These are phyloP conservation scores for Mortierella sp. DNA, from an alignment of 371 early-diverging fungal genomes.

Conservation along the genomic window DNA sequence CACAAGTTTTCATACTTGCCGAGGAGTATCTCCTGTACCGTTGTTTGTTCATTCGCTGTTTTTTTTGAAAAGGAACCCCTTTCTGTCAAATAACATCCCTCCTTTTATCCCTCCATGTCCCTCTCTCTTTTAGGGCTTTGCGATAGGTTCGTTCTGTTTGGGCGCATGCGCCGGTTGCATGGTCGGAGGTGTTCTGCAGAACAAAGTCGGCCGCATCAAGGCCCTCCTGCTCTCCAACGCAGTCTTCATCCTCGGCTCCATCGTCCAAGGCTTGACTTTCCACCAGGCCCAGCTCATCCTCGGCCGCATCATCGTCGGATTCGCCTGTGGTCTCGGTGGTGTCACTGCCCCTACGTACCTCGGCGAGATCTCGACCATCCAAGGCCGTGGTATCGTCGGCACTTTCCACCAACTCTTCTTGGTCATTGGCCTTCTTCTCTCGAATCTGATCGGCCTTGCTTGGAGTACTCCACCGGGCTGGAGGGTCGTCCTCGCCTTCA, in stretches of 20 bases:
- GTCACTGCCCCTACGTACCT: constrained; percentile 86
- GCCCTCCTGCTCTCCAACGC: constrained; percentile 75
- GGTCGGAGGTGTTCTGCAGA: constrained; percentile 74
- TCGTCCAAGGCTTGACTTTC: constrained; percentile 71
- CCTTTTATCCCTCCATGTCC: neutral
- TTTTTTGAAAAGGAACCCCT: neutral
- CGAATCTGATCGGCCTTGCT: constrained; percentile 72
- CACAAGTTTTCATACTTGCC: too few species aligned
- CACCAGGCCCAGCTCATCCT: constrained; percentile 75
- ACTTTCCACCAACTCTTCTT: constrained; percentile 85
- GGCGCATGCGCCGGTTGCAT: constrained; percentile 67
- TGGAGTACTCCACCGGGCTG: constrained; percentile 73
- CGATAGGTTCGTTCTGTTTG: constrained; percentile 76
- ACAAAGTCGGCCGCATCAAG: constrained; percentile 76
- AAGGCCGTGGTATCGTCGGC: constrained; percentile 78
- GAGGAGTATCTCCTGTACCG: too few species aligned
- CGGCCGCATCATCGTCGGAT: constrained; percentile 88
- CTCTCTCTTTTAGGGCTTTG: constrained; percentile 67
- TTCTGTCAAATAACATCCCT: neutral
- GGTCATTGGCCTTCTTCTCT: constrained; percentile 82
- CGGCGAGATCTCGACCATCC: constrained; percentile 82
- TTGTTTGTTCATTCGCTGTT: neutral
- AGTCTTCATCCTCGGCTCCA: constrained; percentile 75
- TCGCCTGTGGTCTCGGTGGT: constrained; percentile 86
- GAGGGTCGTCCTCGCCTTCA: constrained; percentile 74